Evolutionary conservation across 2,329 filamentous ascomycete genomes (phyloP).

Genomic region (Aureobasidium sp.): DNA sequence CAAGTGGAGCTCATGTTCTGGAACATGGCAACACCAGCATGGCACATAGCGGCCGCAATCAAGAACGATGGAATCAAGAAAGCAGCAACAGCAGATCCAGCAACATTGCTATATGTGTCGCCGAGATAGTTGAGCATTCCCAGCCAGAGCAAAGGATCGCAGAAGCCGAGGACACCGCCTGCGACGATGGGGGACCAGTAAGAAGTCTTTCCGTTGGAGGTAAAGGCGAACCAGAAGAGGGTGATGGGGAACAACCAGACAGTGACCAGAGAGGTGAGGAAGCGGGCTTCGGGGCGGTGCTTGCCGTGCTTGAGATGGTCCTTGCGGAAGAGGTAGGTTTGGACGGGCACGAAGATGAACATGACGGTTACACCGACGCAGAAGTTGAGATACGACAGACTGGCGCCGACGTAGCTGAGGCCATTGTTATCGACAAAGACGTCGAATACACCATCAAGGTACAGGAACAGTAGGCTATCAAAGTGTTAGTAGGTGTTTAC

Average conservation of each 20-base stretch:
- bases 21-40: constrained; percentile 12
- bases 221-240: constrained; percentile 12
- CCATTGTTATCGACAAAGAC: constrained; percentile 12
- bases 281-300: constrained; percentile 9
- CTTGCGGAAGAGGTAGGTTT: constrained; percentile 10
- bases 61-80: constrained; percentile 9
- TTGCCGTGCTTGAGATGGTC: constrained; percentile 6
- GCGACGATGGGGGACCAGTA: constrained; percentile 11
- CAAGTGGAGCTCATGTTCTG: constrained; percentile 9
- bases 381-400: constrained; percentile 9
- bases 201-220: background rate
- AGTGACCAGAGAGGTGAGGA: constrained; percentile 8
- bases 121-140: constrained; percentile 9
- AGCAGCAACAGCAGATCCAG: constrained; percentile 4
- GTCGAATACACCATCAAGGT: constrained; percentile 14
- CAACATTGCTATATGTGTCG: constrained; percentile 10
- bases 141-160: constrained; percentile 10
- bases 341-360: constrained; percentile 9
- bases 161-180: constrained; percentile 10
- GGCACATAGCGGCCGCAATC: constrained; percentile 9
- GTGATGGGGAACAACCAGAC: constrained; percentile 10
- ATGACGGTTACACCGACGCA: constrained; percentile 8
- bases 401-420: constrained; percentile 4
- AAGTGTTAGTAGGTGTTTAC: background rate
- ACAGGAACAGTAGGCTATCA: constrained; percentile 24